Conservation (phyloP, 2,329 filamentous ascomycete genomes). For the Beauveria australis region DNA sequence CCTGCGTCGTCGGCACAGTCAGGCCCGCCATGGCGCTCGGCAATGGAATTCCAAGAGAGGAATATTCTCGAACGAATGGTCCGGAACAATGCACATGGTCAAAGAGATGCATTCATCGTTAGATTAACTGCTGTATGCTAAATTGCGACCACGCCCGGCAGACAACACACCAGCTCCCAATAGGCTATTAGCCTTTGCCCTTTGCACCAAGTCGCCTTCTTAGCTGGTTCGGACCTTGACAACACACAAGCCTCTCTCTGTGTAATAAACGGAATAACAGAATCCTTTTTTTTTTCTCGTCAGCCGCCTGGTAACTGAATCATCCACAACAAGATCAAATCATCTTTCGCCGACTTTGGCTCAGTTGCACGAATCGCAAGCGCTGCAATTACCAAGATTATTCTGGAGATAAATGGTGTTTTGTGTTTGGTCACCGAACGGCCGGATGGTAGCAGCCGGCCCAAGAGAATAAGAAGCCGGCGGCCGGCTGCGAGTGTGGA, state of each 20-base stretch:
- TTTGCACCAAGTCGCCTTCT: not conserved
- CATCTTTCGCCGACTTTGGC: not conserved
- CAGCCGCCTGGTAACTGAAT: not conserved
- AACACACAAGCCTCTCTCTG: not conserved
- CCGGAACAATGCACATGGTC: not conserved
- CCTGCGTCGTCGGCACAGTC: too few relatives aligned
- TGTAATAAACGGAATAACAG: not conserved
- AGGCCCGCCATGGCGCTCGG: too few relatives aligned
- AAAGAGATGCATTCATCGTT: not conserved
- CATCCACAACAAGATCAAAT: not conserved
- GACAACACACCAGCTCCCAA: not conserved
- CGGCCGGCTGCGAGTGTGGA: not conserved
- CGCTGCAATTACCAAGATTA: not conserved
- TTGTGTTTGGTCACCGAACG: not conserved
- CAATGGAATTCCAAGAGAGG: too few relatives aligned
- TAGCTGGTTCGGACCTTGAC: not conserved
- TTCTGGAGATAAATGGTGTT: rapidly evolving
- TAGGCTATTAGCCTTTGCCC: not conserved
- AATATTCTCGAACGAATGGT: too few relatives aligned
- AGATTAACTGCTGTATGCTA: too few relatives aligned
- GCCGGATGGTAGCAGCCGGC: not conserved
- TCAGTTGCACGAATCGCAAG: not conserved
- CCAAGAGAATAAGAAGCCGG: not conserved
- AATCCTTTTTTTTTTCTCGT: not conserved
- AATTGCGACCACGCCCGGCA: not conserved